A percentile compares a stretch with the other conserved stretches of the same genome.
phyloP scores from a whole-genome alignment of 306 rosid genomes.

The Pachyrhizus erosus region DNA sequence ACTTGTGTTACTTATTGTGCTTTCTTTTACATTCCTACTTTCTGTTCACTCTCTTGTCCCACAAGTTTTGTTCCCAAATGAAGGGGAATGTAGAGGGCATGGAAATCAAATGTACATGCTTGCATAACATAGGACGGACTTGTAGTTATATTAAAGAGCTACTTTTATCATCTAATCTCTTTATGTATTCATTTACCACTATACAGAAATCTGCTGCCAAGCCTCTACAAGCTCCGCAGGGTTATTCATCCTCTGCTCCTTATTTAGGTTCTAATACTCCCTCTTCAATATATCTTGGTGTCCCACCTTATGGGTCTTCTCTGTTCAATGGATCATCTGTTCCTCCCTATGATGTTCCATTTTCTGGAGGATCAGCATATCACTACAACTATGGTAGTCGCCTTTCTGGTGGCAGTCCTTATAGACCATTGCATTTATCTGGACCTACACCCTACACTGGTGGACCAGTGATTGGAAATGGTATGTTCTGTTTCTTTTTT shows the following conservation, averaged over 20 bases:
- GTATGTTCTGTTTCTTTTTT: conserved; percentile 43
- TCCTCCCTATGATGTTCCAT: conserved; percentile 93
- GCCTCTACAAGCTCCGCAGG: conserved; percentile 81
- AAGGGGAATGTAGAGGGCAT: background rate
- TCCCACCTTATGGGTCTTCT: conserved; percentile 96
- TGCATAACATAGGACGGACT: background rate
- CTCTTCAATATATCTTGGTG: conserved; percentile 88
- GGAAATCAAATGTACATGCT: background rate
- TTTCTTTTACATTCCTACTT: background rate
- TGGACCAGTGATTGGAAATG: conserved; percentile 89
- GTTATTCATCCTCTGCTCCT: conserved; percentile 78
- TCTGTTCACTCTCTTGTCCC: background rate
- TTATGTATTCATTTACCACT: conserved; percentile 17
- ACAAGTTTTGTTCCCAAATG: background rate
- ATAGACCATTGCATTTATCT: conserved; percentile 84
- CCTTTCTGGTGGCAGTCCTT: conserved; percentile 87
- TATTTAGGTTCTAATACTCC: conserved; percentile 85
- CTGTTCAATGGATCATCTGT: conserved; percentile 85
- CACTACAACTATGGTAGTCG: conserved; percentile 89
- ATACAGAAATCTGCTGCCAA: conserved; percentile 85
- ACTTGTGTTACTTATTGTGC: background rate
- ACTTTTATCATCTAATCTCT: background rate
- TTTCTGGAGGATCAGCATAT: conserved; percentile 91
- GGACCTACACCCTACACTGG: conserved; percentile 90
- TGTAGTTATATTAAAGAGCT: background rate